Conservation (phyloP, 352 stramenopile species). For the Saprolegnia diclina region DNA sequence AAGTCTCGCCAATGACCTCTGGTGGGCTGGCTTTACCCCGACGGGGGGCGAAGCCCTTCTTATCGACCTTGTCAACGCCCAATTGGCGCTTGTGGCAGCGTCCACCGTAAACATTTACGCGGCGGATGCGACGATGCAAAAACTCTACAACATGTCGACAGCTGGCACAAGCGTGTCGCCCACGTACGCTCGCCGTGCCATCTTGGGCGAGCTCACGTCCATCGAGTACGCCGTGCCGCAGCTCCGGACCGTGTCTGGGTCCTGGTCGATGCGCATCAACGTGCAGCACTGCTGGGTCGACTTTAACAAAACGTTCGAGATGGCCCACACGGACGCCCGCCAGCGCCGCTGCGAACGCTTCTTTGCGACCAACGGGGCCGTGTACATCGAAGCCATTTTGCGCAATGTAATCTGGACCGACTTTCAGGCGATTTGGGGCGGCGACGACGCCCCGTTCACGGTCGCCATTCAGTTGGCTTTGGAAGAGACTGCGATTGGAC, state of each 20-base stretch:
- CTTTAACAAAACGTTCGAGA: slow-evolving; percentile 3
- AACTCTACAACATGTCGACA: neutral
- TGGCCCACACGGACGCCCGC: slow-evolving; percentile 11
- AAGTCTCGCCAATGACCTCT: neutral
- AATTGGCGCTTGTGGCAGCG: neutral
- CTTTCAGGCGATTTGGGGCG: neutral
- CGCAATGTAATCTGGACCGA: neutral
- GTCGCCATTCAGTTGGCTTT: neutral
- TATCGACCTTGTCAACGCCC: slow-evolving; percentile 1
- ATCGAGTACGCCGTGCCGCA: slow-evolving; percentile 8
- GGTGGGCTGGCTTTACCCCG: neutral
- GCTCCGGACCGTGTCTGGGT: neutral
- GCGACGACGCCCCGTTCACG: neutral
- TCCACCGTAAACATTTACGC: neutral
- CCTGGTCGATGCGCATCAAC: neutral
- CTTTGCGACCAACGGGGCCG: neutral
- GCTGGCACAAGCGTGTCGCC: neutral
- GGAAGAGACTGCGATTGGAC: neutral
- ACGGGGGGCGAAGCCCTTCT: neutral
- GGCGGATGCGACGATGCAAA: neutral
- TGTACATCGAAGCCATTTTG: slow-evolving; percentile 17
- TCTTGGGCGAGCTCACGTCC: neutral
- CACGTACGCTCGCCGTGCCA: neutral
- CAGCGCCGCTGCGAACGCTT: neutral
- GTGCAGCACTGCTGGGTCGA: slow-evolving; percentile 17